Conservation (phyloP, 768 basidiomycete genomes). For the Cystobasidium tubakii region DNA sequence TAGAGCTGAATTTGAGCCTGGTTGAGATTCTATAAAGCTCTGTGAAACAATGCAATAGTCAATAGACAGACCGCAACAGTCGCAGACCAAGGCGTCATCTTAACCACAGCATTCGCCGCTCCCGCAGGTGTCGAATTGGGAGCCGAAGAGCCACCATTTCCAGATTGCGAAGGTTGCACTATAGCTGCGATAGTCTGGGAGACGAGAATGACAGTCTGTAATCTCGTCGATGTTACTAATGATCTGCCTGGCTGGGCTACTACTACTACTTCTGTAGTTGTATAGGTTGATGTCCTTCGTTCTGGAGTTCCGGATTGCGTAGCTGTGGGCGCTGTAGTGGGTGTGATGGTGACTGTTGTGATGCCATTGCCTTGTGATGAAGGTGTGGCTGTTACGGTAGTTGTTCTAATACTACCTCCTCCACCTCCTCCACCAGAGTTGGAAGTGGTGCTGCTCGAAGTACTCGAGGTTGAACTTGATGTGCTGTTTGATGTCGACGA, state of each 20-base stretch:
- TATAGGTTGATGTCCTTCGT: constrained; percentile 7
- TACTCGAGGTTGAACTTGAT: background rate
- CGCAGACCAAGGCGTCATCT: background rate
- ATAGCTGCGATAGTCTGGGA: constrained; percentile 21
- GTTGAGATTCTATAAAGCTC: background rate
- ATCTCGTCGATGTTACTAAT: constrained; percentile 2
- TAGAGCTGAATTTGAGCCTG: too few relatives aligned
- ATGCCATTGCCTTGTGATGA: background rate
- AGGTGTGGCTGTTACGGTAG: constrained; percentile 3
- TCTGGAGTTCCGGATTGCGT: background rate
- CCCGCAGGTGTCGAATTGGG: background rate
- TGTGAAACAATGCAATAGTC: background rate
- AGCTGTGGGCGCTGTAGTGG: background rate
- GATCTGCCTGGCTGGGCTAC: background rate
- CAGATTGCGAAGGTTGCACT: background rate
- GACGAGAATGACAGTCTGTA: constrained; percentile 29
- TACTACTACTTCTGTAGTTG: constrained; percentile 24
- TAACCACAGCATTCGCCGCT: background rate
- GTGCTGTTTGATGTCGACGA: constrained; percentile 14
- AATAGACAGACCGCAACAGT: background rate
- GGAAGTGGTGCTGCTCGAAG: background rate
- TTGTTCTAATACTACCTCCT: background rate
- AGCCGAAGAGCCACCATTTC: background rate
- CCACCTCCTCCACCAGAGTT: constrained; percentile 1
- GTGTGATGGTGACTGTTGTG: constrained; percentile 23